Evolutionary conservation across 345 rosid genomes (phyloP).

Genomic region (Aurinia saxatilis): DNA sequence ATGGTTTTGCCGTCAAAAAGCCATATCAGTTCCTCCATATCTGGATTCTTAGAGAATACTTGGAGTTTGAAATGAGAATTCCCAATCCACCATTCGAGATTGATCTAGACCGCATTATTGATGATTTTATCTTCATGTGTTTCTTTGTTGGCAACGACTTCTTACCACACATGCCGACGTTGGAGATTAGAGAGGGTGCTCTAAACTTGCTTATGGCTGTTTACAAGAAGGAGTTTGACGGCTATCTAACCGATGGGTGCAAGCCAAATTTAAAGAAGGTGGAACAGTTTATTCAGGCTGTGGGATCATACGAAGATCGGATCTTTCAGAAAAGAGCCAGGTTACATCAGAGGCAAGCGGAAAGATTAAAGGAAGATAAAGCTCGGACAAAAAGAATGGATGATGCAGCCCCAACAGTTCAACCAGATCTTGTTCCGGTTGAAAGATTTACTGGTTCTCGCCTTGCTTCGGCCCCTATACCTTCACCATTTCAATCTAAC

Average conservation of each 20-base stretch:
- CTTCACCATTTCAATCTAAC: constrained; percentile 61
- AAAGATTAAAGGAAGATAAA: constrained; percentile 73
- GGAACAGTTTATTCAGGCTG: too few species aligned
- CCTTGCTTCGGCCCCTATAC: constrained; percentile 78
- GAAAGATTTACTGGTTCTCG: constrained; percentile 73
- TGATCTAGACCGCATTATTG: constrained; percentile 83
- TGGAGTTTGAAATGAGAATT: constrained; percentile 73
- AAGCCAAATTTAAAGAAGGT: constrained; percentile 79
- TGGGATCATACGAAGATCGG: constrained; percentile 82
- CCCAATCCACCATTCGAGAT: constrained; percentile 61
- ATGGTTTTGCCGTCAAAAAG: constrained; percentile 55
- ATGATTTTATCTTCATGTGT: constrained; percentile 98
- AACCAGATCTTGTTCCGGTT: constrained; percentile 80
- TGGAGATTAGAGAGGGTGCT: constrained; percentile 99
- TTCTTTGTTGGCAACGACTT: too few species aligned
- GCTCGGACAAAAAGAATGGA: constrained; percentile 64
- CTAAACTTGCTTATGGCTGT: constrained; percentile 85
- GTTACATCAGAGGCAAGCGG: constrained; percentile 82
- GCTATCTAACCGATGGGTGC: constrained; percentile 80
- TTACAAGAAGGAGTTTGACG: constrained; percentile 93
- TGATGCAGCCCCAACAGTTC: constrained; percentile 59
- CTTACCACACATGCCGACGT: constrained; percentile 96
- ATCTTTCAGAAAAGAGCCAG: constrained; percentile 92
- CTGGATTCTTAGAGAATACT: constrained; percentile 92
- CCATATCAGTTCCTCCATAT: constrained; percentile 94